phyloP scores from a whole-genome alignment of 495 filamentous ascomycete species.

The Tetracladium setigerum region DNA sequence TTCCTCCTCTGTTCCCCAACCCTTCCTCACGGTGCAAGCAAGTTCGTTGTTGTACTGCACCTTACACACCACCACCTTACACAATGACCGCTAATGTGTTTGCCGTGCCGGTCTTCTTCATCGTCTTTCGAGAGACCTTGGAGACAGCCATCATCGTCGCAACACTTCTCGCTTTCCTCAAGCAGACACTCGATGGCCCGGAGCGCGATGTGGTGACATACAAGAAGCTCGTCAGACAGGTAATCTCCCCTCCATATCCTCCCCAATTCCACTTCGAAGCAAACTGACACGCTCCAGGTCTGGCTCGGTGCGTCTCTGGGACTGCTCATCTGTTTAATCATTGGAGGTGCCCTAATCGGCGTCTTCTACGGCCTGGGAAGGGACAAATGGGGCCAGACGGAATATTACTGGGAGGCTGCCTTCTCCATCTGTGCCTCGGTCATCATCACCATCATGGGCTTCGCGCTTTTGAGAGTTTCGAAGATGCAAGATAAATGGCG shows the following conservation, averaged over 20 bases:
- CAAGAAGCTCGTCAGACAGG: constrained; percentile 66
- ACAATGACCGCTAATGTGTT: constrained; percentile 52
- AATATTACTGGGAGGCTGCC: constrained; percentile 73
- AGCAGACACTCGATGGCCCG: constrained; percentile 60
- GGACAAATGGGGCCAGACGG: constrained; percentile 55
- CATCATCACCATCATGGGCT: constrained; percentile 74
- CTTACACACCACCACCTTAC: not conserved
- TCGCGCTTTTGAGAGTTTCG: constrained; percentile 69
- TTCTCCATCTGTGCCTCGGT: constrained; percentile 63
- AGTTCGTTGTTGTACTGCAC: no score
- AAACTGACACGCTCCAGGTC: constrained; percentile 36
- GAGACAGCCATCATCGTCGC: constrained; percentile 79
- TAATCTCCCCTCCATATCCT: constrained; percentile 19
- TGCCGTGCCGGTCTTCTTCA: constrained; percentile 71
- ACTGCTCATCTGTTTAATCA: constrained; percentile 55
- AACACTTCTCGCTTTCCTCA: constrained; percentile 72
- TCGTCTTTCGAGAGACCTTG: constrained; percentile 76
- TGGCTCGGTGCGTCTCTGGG: constrained; percentile 63
- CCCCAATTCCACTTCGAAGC: not conserved
- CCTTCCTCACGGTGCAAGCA: no score
- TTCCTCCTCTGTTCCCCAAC: no score
- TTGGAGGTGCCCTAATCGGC: constrained; percentile 70
- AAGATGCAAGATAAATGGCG: constrained; percentile 85
- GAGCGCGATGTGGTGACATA: constrained; percentile 47
- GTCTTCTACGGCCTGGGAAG: constrained; percentile 67